phyloP scores from a whole-genome alignment of 2,329 filamentous ascomycete genomes.

The Geosmithia flava region DNA sequence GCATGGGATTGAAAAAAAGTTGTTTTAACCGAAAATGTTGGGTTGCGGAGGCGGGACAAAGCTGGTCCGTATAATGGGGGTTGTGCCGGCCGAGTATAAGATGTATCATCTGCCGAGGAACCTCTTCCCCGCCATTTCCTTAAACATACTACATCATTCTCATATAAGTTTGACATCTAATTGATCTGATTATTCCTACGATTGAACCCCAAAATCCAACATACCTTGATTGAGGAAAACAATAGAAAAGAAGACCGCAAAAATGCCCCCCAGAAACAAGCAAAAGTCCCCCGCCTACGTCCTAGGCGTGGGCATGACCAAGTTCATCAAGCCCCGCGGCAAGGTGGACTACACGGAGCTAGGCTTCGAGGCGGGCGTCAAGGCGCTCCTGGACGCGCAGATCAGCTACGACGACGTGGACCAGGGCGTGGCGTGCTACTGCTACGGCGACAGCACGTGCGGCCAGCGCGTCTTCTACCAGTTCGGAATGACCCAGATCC shows the following conservation, averaged over 20 bases:
- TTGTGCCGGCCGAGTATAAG: no score
- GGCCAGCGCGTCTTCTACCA: slow-evolving; percentile 98
- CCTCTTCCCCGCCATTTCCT: no score
- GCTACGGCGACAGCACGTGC: slow-evolving; percentile 90
- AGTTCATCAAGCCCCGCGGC: slow-evolving; percentile 94
- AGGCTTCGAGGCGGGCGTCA: slow-evolving; percentile 83
- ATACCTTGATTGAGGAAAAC: no score
- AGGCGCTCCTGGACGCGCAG: slow-evolving; percentile 73
- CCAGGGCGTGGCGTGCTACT: slow-evolving; percentile 93
- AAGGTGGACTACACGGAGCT: slow-evolving; percentile 93
- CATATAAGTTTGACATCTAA: no score
- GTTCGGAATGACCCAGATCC: slow-evolving; percentile 93
- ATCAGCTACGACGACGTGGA: slow-evolving; percentile 97
- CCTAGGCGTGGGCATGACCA: slow-evolving; percentile 96
- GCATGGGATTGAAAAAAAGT: no score
- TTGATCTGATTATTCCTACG: no score
- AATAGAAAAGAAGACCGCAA: slow-evolving; percentile 4
- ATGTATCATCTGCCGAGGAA: no score
- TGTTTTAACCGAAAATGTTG: no score
- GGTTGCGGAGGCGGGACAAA: no score
- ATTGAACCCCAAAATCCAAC: no score
- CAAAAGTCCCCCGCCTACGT: slow-evolving; percentile 59
- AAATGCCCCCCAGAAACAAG: slow-evolving; percentile 30
- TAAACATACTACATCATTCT: no score
- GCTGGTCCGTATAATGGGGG: no score